Percentiles rank a stretch among this genome's conserved stretches.
phyloP scores from a whole-genome alignment of 331 rosid genomes.

The Rhamnella rubrinervis region DNA sequence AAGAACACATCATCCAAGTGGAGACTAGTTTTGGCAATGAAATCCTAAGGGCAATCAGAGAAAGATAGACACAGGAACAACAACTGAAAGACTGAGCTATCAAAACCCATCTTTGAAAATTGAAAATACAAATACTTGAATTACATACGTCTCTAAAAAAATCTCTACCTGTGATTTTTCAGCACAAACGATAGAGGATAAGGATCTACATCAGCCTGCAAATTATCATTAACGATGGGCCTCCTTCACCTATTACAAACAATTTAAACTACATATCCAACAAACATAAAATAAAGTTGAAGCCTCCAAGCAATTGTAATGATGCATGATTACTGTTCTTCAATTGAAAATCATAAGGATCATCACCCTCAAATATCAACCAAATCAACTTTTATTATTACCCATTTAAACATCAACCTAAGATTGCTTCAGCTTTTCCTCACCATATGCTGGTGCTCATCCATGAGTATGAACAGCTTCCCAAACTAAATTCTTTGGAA shows the following conservation, averaged over 20 bases:
- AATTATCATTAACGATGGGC: background rate
- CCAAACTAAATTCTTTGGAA: conserved; percentile 46
- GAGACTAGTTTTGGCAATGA: too few relatives aligned
- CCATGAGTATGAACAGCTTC: conserved; percentile 45
- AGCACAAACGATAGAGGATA: background rate
- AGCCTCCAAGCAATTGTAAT: conserved; percentile 12
- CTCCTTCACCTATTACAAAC: conserved; percentile 9
- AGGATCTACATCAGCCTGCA: conserved; percentile 1
- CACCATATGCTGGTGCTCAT: conserved; percentile 2
- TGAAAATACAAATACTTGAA: background rate
- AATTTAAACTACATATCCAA: background rate
- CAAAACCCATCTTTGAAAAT: background rate
- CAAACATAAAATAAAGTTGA: conserved; percentile 11
- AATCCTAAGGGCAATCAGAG: too few relatives aligned
- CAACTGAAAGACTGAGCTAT: background rate
- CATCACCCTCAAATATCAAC: conserved; percentile 23
- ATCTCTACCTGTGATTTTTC: background rate
- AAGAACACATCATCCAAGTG: too few relatives aligned
- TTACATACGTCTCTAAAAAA: conserved; percentile 3
- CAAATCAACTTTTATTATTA: background rate
- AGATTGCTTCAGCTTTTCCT: background rate
- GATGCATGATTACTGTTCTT: conserved; percentile 14
- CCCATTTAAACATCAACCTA: background rate
- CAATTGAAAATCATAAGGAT: conserved; percentile 19
- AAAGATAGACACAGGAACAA: background rate